These are phyloP conservation scores for Mycena pura DNA, from an alignment of 768 basidiomycete genomes.

Conservation along the genomic window DNA sequence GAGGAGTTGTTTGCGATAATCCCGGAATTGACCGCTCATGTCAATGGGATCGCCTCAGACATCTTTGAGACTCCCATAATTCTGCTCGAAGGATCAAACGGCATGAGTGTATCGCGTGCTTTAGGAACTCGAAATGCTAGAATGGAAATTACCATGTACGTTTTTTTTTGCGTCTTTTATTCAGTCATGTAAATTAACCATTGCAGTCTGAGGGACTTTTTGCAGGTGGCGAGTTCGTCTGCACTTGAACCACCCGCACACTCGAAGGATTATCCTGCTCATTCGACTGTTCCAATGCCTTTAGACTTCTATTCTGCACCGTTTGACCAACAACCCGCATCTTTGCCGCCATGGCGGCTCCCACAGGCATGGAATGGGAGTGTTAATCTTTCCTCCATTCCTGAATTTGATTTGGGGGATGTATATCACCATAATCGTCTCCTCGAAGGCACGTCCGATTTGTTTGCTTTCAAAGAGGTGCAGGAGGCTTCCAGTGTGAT, in stretches of 20 bases:
- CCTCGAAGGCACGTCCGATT: neutral
- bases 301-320: too few relatives aligned
- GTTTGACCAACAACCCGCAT: too few relatives aligned
- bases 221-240: neutral
- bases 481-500: neutral
- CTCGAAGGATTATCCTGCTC: neutral
- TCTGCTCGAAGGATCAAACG: constrained; percentile 33
- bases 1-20: constrained; percentile 38
- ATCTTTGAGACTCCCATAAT: constrained; percentile 37
- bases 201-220: constrained; percentile 15
- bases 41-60: constrained; percentile 37
- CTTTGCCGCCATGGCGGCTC: neutral
- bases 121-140: neutral
- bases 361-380: neutral
- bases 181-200: neutral
- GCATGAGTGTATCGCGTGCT: constrained; percentile 26
- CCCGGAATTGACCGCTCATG: constrained; percentile 36
- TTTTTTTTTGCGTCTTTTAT: neutral
- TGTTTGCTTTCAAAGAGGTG: neutral
- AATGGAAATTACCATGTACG: constrained; percentile 24
- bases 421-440: neutral
- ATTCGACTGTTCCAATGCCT: neutral
- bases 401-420: too few relatives aligned
- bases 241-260: neutral
- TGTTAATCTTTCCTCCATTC: neutral